Conservation (phyloP, 1,284 basidiomycete genomes). For the Fomitopsis palustris region DNA sequence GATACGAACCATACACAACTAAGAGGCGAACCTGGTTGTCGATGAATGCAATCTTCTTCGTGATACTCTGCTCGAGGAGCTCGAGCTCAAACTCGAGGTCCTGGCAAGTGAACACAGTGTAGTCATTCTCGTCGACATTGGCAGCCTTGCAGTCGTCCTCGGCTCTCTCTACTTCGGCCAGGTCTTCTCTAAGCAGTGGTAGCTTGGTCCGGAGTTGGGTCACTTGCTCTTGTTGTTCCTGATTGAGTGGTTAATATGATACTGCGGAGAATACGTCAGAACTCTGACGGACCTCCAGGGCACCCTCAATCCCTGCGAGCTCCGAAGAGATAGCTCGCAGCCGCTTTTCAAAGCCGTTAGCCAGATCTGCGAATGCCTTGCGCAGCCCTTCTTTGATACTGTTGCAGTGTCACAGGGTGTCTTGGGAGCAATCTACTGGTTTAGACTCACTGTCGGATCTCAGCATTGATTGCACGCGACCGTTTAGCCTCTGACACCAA, state of each 20-base stretch:
- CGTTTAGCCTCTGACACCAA: constrained; percentile 74
- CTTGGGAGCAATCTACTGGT: background rate
- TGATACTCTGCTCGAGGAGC: constrained; percentile 76
- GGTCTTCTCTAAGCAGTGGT: constrained; percentile 53
- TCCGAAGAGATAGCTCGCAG: constrained; percentile 73
- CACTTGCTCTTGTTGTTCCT: constrained; percentile 55
- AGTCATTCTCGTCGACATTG: constrained; percentile 96
- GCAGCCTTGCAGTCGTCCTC: constrained; percentile 84
- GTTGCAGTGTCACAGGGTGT: background rate
- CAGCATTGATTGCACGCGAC: constrained; percentile 85
- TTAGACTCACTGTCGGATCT: constrained; percentile 85
- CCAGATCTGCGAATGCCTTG: constrained; percentile 79
- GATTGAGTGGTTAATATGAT: constrained; percentile 18
- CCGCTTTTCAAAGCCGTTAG: constrained; percentile 80
- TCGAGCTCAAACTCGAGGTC: constrained; percentile 91
- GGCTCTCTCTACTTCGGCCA: constrained; percentile 53
- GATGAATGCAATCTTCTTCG: constrained; percentile 91
- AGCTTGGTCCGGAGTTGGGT: constrained; percentile 61
- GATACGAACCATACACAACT: too few relatives aligned
- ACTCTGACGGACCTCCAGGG: constrained; percentile 58
- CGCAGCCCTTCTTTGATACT: constrained; percentile 90
- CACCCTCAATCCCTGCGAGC: constrained; percentile 74
- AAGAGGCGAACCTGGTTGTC: constrained; percentile 79
- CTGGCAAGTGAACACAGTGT: constrained; percentile 88
- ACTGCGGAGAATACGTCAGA: background rate